phyloP scores from a whole-genome alignment of 768 basidiomycete genomes.

The Boletus speciosus region DNA sequence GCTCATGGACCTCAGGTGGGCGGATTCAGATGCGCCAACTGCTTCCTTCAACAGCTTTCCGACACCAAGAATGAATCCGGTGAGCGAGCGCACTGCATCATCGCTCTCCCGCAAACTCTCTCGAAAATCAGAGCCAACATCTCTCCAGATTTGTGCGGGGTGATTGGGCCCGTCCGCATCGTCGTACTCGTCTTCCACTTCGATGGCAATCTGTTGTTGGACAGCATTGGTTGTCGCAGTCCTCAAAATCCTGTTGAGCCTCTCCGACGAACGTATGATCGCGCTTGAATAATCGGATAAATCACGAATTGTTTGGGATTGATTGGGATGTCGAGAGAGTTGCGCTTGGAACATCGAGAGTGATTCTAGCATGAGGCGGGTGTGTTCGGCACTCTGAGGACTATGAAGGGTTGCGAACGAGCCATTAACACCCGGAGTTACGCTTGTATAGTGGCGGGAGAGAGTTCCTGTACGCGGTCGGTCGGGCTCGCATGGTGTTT shows the following conservation, averaged over 20 bases:
- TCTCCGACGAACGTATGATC: constrained; percentile 63
- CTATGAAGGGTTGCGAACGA: constrained; percentile 7
- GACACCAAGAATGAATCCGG: constrained; percentile 70
- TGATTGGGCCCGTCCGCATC: constrained; percentile 30
- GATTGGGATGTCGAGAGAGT: constrained; percentile 51
- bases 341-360: constrained; percentile 68
- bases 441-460: constrained; percentile 12
- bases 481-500: constrained; percentile 17
- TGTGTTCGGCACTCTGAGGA: constrained; percentile 50
- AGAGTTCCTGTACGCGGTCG: constrained; percentile 7
- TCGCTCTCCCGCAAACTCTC: constrained; percentile 72
- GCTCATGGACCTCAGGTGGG: constrained; percentile 49
- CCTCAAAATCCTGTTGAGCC: constrained; percentile 60
- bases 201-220: constrained; percentile 72
- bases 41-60: constrained; percentile 67
- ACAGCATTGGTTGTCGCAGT: constrained; percentile 55
- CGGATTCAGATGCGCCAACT: constrained; percentile 30
- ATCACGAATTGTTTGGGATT: constrained; percentile 46
- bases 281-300: constrained; percentile 58
- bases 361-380: constrained; percentile 66
- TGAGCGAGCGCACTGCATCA: constrained; percentile 73
- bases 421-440: constrained; percentile 19
- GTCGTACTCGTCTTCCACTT: constrained; percentile 51
- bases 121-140: constrained; percentile 67
- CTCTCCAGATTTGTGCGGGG: constrained; percentile 60